Conservation (phyloP, 2,329 filamentous ascomycete species). For the Camptophora hylomeconis region DNA sequence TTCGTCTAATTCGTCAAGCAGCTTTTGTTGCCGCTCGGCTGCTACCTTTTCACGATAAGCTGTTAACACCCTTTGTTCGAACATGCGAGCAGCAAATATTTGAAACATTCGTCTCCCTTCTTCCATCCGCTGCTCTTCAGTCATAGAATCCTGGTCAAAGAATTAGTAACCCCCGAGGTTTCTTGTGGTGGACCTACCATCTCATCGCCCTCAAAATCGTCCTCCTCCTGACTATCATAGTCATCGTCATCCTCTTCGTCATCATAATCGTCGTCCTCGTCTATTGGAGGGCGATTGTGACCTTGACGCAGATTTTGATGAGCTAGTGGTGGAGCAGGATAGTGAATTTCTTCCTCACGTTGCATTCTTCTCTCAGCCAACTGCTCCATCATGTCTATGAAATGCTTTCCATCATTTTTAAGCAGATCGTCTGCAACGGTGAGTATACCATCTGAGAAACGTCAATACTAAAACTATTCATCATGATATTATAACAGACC, state of each 20-base stretch:
- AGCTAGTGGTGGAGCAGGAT: constrained; percentile 46
- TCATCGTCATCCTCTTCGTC: constrained; percentile 65
- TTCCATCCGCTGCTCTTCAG: constrained; percentile 97
- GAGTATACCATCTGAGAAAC: constrained; percentile 69
- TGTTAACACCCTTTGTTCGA: constrained; percentile 88
- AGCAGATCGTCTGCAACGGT: constrained; percentile 96
- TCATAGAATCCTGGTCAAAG: constrained; percentile 71
- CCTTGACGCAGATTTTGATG: constrained; percentile 49
- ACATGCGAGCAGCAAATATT: constrained; percentile 98
- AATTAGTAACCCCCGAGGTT: constrained; percentile 7
- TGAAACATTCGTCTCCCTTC: constrained; percentile 98
- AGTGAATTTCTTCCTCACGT: constrained; percentile 78
- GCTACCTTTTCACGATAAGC: constrained; percentile 98
- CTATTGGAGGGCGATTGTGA: constrained; percentile 62
- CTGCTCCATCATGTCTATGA: constrained; percentile 99
- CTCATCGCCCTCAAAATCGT: constrained; percentile 54
- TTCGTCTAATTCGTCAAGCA: constrained; percentile 82
- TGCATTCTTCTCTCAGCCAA: constrained; percentile 94
- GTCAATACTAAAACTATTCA: constrained; percentile 11
- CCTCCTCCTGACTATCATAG: constrained; percentile 49
- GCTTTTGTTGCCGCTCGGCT: constrained; percentile 75
- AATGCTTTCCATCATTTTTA: constrained; percentile 98
- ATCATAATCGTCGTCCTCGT: constrained; percentile 62
- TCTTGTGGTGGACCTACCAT: constrained; percentile 36
- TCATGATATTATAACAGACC: constrained; percentile 30